Percentiles rank a stretch among this genome's conserved stretches.
Conservation (phyloP, 2,329 filamentous ascomycete species). For the Acephala macrosclerotiorum region DNA sequence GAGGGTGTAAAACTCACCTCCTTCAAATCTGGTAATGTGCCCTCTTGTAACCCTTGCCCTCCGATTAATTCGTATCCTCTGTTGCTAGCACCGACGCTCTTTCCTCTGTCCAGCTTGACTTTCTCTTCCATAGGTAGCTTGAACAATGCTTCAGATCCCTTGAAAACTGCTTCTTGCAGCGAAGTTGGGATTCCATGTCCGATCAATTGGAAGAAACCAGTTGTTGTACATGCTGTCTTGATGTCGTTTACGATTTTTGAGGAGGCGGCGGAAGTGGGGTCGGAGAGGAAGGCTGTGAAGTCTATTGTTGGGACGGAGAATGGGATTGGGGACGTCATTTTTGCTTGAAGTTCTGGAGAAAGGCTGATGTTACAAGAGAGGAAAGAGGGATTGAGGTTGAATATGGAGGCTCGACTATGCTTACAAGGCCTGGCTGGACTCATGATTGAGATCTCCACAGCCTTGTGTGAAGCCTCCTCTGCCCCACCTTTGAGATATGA, state of each 20-base stretch:
- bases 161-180: constrained; percentile 50
- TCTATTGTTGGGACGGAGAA: constrained; percentile 35
- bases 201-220: constrained; percentile 60
- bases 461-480: constrained; percentile 15
- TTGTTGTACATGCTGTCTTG: constrained; percentile 52
- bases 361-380: neutral
- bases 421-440: constrained; percentile 7
- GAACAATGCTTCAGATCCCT: constrained; percentile 54
- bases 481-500: constrained; percentile 23
- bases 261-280: constrained; percentile 27
- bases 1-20: constrained; percentile 40
- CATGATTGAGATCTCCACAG: neutral
- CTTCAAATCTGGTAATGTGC: constrained; percentile 54
- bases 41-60: constrained; percentile 53
- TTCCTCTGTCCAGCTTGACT: constrained; percentile 47
- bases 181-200: constrained; percentile 52
- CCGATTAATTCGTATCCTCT: constrained; percentile 58
- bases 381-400: neutral
- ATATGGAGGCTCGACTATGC: neutral
- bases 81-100: constrained; percentile 48
- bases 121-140: constrained; percentile 54
- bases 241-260: constrained; percentile 46
- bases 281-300: constrained; percentile 31
- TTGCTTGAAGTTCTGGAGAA: neutral
- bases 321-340: constrained; percentile 11